Conservation (phyloP, 805 yeast species). For the Hanseniaspora pseudoguilliermondii region DNA sequence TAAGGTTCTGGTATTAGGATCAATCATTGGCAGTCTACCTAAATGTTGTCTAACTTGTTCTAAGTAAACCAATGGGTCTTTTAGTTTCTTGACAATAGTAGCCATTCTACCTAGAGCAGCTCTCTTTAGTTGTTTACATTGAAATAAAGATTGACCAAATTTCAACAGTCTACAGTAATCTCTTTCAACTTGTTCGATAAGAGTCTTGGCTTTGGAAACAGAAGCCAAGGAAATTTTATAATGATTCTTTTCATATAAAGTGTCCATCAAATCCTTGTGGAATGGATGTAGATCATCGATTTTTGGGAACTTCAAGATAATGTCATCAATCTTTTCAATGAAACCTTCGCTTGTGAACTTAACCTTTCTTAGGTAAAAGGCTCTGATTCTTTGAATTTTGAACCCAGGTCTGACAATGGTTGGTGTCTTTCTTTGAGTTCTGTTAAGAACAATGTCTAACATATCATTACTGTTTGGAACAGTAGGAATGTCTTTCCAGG, state of each 20-base stretch:
- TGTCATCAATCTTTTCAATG: constrained; percentile 77
- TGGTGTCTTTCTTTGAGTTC: constrained; percentile 98
- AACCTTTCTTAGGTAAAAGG: constrained; percentile 97
- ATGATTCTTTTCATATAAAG: constrained; percentile 94
- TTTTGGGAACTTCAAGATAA: constrained; percentile 83
- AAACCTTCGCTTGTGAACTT: constrained; percentile 94
- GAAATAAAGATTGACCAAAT: constrained; percentile 95
- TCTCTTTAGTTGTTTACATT: constrained; percentile 95
- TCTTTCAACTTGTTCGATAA: constrained; percentile 90
- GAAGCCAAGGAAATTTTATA: constrained; percentile 94
- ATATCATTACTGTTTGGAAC: constrained; percentile 86
- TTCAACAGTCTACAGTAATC: constrained; percentile 89
- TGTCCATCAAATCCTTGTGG: constrained; percentile 95
- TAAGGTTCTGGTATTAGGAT: constrained; percentile 95
- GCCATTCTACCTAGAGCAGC: constrained; percentile 99
- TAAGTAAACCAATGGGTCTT: constrained; percentile 82
- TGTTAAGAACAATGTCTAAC: constrained; percentile 89
- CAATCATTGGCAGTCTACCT: constrained; percentile 95
- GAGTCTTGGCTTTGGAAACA: constrained; percentile 80
- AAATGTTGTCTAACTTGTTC: constrained; percentile 99
- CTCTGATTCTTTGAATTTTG: constrained; percentile 88
- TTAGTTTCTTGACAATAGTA: constrained; percentile 85
- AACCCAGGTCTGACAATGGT: constrained; percentile 97
- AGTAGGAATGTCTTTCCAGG: constrained; percentile 97
- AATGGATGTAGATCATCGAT: constrained; percentile 96